Conservation (phyloP, 345 rosid genomes). For the Pugionium cornutum region DNA sequence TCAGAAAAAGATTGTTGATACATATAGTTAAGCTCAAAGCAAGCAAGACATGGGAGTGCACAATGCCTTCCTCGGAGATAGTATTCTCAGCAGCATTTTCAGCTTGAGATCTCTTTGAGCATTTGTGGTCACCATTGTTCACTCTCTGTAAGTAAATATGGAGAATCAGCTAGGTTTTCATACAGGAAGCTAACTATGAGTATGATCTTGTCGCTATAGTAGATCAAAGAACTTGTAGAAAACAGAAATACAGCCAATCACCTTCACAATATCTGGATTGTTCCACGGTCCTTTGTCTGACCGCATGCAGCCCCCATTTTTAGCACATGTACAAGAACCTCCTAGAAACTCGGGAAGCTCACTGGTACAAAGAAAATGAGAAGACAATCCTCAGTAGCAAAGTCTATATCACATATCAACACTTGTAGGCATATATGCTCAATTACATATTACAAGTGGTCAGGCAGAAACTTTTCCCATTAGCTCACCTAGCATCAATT, state of each 20-base stretch:
- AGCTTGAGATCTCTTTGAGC: slow-evolving; percentile 44
- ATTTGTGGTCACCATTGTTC: slow-evolving; percentile 69
- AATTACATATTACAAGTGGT: not conserved
- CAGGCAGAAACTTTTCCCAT: too few species aligned
- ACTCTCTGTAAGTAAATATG: slow-evolving; percentile 55
- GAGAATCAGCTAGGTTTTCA: slow-evolving; percentile 11
- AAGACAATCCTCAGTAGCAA: slow-evolving; percentile 7
- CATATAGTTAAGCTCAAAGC: not conserved
- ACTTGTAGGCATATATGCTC: not conserved
- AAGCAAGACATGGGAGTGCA: slow-evolving; percentile 36
- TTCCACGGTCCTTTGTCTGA: slow-evolving; percentile 99
- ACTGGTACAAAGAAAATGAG: slow-evolving; percentile 42
- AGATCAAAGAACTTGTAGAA: not conserved
- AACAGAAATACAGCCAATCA: slow-evolving; percentile 23
- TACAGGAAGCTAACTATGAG: not conserved
- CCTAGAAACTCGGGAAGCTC: slow-evolving; percentile 92
- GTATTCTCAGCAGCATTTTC: slow-evolving; percentile 47
- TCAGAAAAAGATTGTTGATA: too few species aligned
- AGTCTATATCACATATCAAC: too few species aligned
- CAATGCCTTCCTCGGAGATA: slow-evolving; percentile 37
- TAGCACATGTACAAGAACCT: slow-evolving; percentile 87
- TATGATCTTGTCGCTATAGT: slow-evolving; percentile 2
- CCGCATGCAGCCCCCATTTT: slow-evolving; percentile 81
- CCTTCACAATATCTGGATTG: slow-evolving; percentile 71
- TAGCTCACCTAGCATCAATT: slow-evolving; percentile 65